A percentile compares a stretch with the other conserved stretches of the same genome.
Conservation (phyloP, 2,329 filamentous ascomycete genomes). For the Chlorencoelia australis region DNA sequence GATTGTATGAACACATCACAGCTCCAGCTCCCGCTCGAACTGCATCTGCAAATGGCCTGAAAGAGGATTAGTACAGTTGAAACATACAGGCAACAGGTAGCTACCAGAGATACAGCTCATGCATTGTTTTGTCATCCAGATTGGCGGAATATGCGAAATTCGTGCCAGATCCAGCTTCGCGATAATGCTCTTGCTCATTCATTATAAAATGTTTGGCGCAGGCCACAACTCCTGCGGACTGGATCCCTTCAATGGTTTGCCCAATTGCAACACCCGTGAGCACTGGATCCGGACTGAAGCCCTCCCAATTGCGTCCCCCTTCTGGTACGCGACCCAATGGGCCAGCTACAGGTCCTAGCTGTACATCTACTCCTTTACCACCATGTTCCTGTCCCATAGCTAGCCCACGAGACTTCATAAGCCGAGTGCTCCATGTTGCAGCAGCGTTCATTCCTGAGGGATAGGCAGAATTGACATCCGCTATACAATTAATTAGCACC, state of each 20-base stretch:
- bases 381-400: constrained; percentile 62
- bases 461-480: constrained; percentile 66
- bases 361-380: constrained; percentile 63
- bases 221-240: constrained; percentile 71
- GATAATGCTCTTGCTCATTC: constrained; percentile 58
- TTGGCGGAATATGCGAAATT: constrained; percentile 53
- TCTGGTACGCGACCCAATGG: constrained; percentile 56
- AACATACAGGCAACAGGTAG: neutral
- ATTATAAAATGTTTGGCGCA: constrained; percentile 62
- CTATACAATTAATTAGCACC: constrained; percentile 31
- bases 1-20: constrained; percentile 59
- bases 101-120: constrained; percentile 48
- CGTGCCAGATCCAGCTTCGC: constrained; percentile 11
- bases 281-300: constrained; percentile 63
- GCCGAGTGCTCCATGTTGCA: constrained; percentile 62
- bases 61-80: constrained; percentile 6
- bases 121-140: constrained; percentile 50
- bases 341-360: constrained; percentile 65
- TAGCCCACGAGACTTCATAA: constrained; percentile 58
- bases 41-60: constrained; percentile 39
- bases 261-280: constrained; percentile 64
- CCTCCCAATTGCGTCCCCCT: constrained; percentile 62
- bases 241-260: constrained; percentile 68
- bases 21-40: constrained; percentile 67
- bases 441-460: constrained; percentile 67